Base-by-base conservation (phyloP, 1,139 yeast genomes). In the Blastobotrys buckinghamii region DNA sequence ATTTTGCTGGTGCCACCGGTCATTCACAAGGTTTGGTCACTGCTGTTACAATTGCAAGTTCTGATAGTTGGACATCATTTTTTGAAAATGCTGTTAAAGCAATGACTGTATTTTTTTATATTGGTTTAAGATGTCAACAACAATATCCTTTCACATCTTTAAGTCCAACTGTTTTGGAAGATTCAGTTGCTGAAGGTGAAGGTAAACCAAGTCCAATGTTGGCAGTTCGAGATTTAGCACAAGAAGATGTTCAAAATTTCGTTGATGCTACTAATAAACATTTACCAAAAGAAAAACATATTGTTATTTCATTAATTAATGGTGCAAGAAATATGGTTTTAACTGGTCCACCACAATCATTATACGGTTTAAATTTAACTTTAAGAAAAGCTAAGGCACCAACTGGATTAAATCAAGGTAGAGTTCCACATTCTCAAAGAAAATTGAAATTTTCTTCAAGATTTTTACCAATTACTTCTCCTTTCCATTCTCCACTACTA, bases 171-270 rank as follows among this genome's bases (percentile, higher is more conserved):
- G 85, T 88, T 72, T 79, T 90, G 59, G 90, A 88, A 69, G 98
- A 92, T 70, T 85, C 96, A 35, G 81, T 86, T 65, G 94, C 87
- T 63, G 84, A 89, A 64, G 94, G 92, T 60, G 99, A 92, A 74
- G 98, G 99, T 59, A 78, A 81, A 64, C 98, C 98, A 56, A 84
- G 95, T 57, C 98, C 98, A 57, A 92, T 92, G 99, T 79, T 92
- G 66, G 84, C 97, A 13, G 79, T 92, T 55, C 82, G 96, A 68
- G 97, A 90, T 67, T 78, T 92, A 64, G 77, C 95, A 32, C 74
- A 77, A 59, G 81, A 79, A 39, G 90, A 87, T 70, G 94, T 92
- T 52, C 84, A 88, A 68, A 68, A 69, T 51, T 88, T 78, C 65
- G 87, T 92, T 58, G 84, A 82, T 55, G 81, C 81, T 69, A 92